phyloP scores from a whole-genome alignment of 2,329 filamentous ascomycete species.

The Alternaria ventricosa region DNA sequence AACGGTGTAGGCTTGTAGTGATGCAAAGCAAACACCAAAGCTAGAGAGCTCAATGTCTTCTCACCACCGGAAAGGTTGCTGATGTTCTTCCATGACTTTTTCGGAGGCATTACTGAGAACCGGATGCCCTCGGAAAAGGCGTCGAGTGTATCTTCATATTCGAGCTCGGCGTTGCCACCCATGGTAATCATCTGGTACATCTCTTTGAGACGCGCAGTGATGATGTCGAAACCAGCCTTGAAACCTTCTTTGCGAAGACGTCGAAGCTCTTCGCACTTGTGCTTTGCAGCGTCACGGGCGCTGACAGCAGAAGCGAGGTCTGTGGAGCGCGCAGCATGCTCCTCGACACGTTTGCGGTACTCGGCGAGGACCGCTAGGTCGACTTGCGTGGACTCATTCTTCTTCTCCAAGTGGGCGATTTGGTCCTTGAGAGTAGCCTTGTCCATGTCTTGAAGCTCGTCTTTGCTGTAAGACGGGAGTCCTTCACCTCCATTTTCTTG shows the following conservation, averaged over 20 bases:
- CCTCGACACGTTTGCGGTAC: conserved; percentile 84
- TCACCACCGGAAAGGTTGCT: conserved; percentile 94
- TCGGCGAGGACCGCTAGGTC: conserved; percentile 87
- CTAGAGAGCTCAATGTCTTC: conserved; percentile 92
- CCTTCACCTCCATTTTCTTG: conserved; percentile 52
- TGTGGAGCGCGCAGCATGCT: conserved; percentile 79
- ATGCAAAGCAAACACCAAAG: conserved; percentile 96
- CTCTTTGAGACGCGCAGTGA: conserved; percentile 93
- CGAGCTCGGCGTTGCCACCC: conserved; percentile 96
- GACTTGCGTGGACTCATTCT: conserved; percentile 83
- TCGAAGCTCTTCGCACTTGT: conserved; percentile 88
- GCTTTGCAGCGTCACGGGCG: conserved; percentile 85
- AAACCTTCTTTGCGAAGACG: conserved; percentile 91
- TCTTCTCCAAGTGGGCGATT: conserved; percentile 72
- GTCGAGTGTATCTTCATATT: conserved; percentile 94
- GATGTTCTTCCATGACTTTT: conserved; percentile 99
- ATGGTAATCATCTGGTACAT: conserved; percentile 99
- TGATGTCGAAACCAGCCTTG: conserved; percentile 96
- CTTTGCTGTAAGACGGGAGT: conserved; percentile 79
- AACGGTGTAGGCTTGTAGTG: conserved; percentile 97
- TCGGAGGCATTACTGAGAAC: conserved; percentile 98
- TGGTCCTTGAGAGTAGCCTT: conserved; percentile 68
- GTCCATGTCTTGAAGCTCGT: conserved; percentile 69
- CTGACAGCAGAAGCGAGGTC: conserved; percentile 81
- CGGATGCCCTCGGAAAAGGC: conserved; percentile 96